phyloP scores from a whole-genome alignment of 129 eudicot genomes.

The Centella asiatica region DNA sequence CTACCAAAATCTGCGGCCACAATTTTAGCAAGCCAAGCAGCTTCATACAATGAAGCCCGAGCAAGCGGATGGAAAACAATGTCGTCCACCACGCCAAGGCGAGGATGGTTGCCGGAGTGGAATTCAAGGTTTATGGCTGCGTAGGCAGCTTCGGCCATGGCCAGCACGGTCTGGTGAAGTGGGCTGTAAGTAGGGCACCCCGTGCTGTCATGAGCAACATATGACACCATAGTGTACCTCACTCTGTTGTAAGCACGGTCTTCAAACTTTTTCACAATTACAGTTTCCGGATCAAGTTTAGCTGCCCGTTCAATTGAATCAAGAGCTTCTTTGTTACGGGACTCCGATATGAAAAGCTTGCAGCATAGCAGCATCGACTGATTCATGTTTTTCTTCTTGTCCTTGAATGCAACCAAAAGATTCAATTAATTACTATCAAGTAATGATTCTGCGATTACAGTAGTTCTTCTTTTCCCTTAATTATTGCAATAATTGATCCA shows the following conservation, averaged over 20 bases:
- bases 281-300: conserved; percentile 28
- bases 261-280: conserved; percentile 38
- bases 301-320: conserved; percentile 26
- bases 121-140: conserved; percentile 34
- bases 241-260: conserved; percentile 37
- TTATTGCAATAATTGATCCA: no score
- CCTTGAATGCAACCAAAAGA: conserved; percentile 15
- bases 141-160: conserved; percentile 46
- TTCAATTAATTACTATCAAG: background rate
- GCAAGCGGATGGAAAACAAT: conserved; percentile 40
- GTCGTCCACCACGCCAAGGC: conserved; percentile 59
- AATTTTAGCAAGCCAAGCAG: conserved; percentile 47
- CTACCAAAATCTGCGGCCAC: conserved; percentile 42
- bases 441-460: background rate
- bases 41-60: conserved; percentile 49
- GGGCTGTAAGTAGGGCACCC: conserved; percentile 54
- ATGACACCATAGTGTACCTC: conserved; percentile 39
- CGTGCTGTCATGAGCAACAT: conserved; percentile 41
- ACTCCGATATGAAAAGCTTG: conserved; percentile 44
- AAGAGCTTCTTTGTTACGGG: conserved; percentile 35
- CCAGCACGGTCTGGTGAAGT: conserved; percentile 37
- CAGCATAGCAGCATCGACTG: conserved; percentile 52
- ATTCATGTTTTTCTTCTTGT: conserved; percentile 31
- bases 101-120: conserved; percentile 45
- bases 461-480: no score